Evolutionary conservation across 2,329 filamentous ascomycete species (phyloP).

Genomic region (Ophiostoma sp.): DNA sequence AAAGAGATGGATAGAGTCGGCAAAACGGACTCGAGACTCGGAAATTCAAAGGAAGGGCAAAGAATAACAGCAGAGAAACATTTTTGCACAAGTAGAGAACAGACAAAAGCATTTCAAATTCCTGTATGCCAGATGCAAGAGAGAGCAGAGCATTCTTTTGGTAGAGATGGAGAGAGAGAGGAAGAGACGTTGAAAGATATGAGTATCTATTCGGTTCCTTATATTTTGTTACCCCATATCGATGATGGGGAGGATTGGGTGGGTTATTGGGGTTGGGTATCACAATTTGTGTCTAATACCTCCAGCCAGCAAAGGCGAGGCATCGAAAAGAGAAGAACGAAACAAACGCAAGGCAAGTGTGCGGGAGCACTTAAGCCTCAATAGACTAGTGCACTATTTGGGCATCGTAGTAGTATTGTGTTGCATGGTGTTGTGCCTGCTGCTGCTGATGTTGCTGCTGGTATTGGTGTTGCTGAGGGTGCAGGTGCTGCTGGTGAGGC

Average conservation of each 20-base stretch:
- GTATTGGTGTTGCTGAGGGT: constrained; percentile 32
- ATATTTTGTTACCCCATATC: constrained; percentile 17
- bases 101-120: constrained; percentile 26
- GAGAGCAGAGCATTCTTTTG: constrained; percentile 42
- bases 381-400: constrained; percentile 21
- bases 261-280: constrained; percentile 23
- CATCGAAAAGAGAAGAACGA: constrained; percentile 14
- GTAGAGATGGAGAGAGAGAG: constrained; percentile 30
- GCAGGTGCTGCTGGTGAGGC: constrained; percentile 33
- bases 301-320: constrained; percentile 23
- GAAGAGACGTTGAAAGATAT: background rate
- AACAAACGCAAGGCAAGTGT: background rate
- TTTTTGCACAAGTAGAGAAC: constrained; percentile 18
- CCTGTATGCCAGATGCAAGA: constrained; percentile 40
- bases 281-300: constrained; percentile 23
- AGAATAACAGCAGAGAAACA: constrained; percentile 11
- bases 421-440: constrained; percentile 36
- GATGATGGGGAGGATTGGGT: constrained; percentile 16
- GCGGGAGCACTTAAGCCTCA: background rate
- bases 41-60: constrained; percentile 30
- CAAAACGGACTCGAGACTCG: constrained; percentile 16
- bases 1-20: constrained; percentile 31
- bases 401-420: constrained; percentile 42
- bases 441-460: constrained; percentile 37
- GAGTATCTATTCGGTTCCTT: background rate